Evolutionary conservation across 164 flowering plant species (phyloP), one percentile per base, ranked within the genome.

Genomic region (Annona squamosa): DNA sequence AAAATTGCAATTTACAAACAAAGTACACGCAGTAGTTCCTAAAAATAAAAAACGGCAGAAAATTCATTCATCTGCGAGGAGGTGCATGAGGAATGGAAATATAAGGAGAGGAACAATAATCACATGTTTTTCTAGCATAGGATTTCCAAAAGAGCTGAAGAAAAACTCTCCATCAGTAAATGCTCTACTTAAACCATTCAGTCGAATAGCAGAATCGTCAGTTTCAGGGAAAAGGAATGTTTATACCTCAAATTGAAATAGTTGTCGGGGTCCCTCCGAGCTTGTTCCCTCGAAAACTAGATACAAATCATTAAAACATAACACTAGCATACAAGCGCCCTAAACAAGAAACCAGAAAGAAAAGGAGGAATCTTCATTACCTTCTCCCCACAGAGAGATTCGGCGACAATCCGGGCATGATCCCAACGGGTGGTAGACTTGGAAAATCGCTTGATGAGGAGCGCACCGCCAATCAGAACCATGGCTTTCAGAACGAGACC

Each of bases 351-450:
- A 42, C 0, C 0, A 43, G n/a, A 4, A 65, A 43, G 9, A 42
- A 2, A 44, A 9, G 17, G 4, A 66, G 46, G 17, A 1, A 42
- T 16, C 12, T 41, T 4, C 1, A 0, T 3, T 3, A 91, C 97
- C 92, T 92, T 94, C 66, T 92, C 94, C 62, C 98, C 98, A 75
- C 76, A 71, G 77, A 95, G 90, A 47, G 99, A 82, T 44, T 87
- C 84, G 45, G 92, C 79, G 5, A 92, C 96, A 70, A 90, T 56
- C 67, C 85, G 82, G 44, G 97, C 81, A 73, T 95, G 99, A 82
- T 95, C 98, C 92, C 99, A 88, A 37, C 96, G 84, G 46, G 98
- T 91, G 74, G 92, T 87, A 52, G 98, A 86, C 83, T 91, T 91
- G 70, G 94, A 91, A 73, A 95, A 79, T 1, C 87, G 81, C 82